These are phyloP conservation scores for Neofusicoccum laricinum DNA, from an alignment of 2,329 filamentous ascomycete genomes.

Conservation along the genomic window DNA sequence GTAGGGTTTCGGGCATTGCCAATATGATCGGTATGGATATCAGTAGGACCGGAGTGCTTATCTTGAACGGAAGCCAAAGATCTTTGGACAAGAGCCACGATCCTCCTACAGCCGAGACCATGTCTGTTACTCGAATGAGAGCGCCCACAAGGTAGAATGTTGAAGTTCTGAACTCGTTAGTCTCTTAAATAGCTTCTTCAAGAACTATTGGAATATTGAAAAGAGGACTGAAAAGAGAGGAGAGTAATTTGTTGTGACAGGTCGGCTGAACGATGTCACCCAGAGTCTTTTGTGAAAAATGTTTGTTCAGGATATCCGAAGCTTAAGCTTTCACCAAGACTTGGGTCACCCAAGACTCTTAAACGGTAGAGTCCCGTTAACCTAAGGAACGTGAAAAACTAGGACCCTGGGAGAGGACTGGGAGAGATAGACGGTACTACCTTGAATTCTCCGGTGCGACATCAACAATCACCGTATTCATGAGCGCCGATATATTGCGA, in stretches of 20 bases:
- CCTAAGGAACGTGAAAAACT: too few species aligned
- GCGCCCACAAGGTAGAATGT: constrained; percentile 11
- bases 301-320: too few species aligned
- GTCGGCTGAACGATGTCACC: too few species aligned
- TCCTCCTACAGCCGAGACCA: background rate
- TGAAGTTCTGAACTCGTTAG: background rate
- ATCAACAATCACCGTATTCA: constrained; percentile 15
- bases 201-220: too few species aligned
- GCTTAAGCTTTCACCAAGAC: too few species aligned
- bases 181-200: too few species aligned
- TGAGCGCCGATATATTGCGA: constrained; percentile 3
- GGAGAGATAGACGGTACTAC: background rate
- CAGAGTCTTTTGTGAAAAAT: too few species aligned
- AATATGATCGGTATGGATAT: background rate
- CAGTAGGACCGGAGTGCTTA: constrained; percentile 6
- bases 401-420: too few species aligned
- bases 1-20: background rate
- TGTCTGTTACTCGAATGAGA: constrained; percentile 5
- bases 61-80: constrained; percentile 13
- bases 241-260: too few species aligned
- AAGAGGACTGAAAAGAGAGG: too few species aligned
- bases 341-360: too few species aligned
- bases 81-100: background rate
- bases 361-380: too few species aligned
- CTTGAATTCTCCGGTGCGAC: background rate